Conservation (phyloP, 192 early-diverging fungal species). For the Cetraspora pellucida region DNA sequence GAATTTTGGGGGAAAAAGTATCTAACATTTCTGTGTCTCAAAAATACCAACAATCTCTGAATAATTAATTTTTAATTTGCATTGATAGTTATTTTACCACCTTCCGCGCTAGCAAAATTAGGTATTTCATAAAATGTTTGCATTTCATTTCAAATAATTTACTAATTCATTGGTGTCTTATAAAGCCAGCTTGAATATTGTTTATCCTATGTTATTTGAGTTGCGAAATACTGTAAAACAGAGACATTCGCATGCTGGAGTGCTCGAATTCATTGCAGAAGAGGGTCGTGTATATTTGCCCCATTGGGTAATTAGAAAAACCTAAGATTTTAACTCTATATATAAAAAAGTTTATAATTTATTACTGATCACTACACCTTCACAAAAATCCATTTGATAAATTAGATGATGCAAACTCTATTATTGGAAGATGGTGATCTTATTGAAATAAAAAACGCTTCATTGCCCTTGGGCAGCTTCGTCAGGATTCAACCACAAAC, state of each 20-base stretch:
- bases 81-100: slow-evolving; percentile 73
- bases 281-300: slow-evolving; percentile 95
- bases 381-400: neutral
- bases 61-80: neutral
- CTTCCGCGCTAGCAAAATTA: slow-evolving; percentile 71
- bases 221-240: slow-evolving; percentile 64
- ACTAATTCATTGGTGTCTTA: neutral
- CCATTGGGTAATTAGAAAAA: slow-evolving; percentile 72
- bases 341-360: neutral
- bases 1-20: slow-evolving; percentile 83
- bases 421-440: slow-evolving; percentile 73
- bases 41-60: neutral
- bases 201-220: slow-evolving; percentile 92
- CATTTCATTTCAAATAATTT: neutral
- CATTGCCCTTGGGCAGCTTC: slow-evolving; percentile 80
- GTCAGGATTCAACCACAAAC: slow-evolving; percentile 98
- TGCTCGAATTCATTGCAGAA: slow-evolving; percentile 97
- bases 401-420: slow-evolving; percentile 93
- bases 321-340: neutral
- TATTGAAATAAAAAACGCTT: slow-evolving; percentile 76
- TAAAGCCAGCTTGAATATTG: slow-evolving; percentile 78
- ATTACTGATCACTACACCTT: too few species aligned
- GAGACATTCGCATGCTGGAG: slow-evolving; percentile 86
- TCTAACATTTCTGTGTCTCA: neutral
- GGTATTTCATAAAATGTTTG: slow-evolving; percentile 41